Evolutionary conservation across 2,329 filamentous ascomycete genomes (phyloP).

Genomic region (Fusarium decemcellulare): DNA sequence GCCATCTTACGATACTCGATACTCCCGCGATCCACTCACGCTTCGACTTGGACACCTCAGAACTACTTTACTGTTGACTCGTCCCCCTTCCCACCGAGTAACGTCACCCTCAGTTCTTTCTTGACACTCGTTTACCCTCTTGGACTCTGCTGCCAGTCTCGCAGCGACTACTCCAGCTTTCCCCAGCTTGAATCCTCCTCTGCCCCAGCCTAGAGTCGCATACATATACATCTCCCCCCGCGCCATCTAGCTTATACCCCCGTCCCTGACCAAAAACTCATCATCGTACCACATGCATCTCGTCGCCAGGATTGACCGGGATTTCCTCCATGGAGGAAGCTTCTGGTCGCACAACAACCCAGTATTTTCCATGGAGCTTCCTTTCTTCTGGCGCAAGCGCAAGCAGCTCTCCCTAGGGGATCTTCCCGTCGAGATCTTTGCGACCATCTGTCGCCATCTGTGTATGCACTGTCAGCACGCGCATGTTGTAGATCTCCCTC

Average conservation of each 20-base stretch:
- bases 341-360: constrained; percentile 30
- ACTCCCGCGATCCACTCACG: constrained; percentile 34
- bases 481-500: constrained; percentile 45
- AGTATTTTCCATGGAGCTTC: constrained; percentile 19
- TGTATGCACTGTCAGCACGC: constrained; percentile 45
- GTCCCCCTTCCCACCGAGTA: constrained; percentile 1
- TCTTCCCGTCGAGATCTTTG: constrained; percentile 45
- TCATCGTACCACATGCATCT: constrained; percentile 41
- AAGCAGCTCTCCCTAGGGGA: constrained; percentile 36
- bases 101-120: background rate
- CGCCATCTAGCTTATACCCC: constrained; percentile 11
- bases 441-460: constrained; percentile 45
- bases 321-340: constrained; percentile 37
- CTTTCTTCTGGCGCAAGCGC: constrained; percentile 27
- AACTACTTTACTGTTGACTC: constrained; percentile 18
- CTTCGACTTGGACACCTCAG: constrained; percentile 9
- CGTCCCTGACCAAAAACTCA: constrained; percentile 21
- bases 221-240: background rate
- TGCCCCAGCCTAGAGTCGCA: background rate
- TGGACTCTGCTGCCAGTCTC: constrained; percentile 1
- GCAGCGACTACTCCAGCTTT: constrained; percentile 9
- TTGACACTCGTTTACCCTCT: background rate
- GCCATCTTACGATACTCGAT: constrained; percentile 41
- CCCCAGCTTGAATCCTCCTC: constrained; percentile 6
- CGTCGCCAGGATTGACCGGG: constrained; percentile 39